Base-by-base conservation (phyloP, 345 rosid genomes). In the Erodium maritimum region DNA sequence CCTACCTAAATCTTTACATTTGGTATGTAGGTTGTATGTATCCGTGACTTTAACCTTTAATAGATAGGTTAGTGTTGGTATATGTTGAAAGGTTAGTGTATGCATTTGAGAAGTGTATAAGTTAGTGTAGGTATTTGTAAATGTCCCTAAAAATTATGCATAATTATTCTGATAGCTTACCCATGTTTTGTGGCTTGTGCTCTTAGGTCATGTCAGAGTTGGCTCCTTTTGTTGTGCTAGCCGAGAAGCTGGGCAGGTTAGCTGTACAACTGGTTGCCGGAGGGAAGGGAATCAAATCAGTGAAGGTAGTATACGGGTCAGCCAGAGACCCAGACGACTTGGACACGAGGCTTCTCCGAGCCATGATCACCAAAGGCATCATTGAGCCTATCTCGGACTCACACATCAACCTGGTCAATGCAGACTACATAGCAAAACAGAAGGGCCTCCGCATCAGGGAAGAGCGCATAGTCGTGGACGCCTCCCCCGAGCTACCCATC, bases 331-430 rank as follows among this genome's bases (percentile, higher is more conserved):
- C 79, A 1, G 94, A 86, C 65, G 91, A 89, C 64, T 61, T 89
- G 56, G 96, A 89, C 74, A 88, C 94, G 0, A 88, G 96, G 66
- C 82, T 88, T 20, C 84, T 88, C 45, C 78, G 94, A 42, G 91
- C 96, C 5, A 88, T 86, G 94, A 71, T 86, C 71, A 86, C 89
- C 0, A 89, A 89, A 61, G 96, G 96, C 65, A 73, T 89, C 72
- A 86, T 89, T 1, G 96, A 89, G 50, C 94, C 94, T 0, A 89
- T 86, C 57, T 89, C 96, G 11, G 21, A 69, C 62, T 71, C 94
- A 2, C 74, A 56, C n/a, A 66, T 86, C 70, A 89, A 89, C 74
- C 75, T 89, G 23, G 94, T 89, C 46, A 89, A 89, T 53, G 94
- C 94, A 60, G 96, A 89, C 64, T 86, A 83, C 79, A 80, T 63